Evolutionary conservation across 139 green algal genomes (phyloP).

Genomic region (Chlamydomonas schloesseri): DNA sequence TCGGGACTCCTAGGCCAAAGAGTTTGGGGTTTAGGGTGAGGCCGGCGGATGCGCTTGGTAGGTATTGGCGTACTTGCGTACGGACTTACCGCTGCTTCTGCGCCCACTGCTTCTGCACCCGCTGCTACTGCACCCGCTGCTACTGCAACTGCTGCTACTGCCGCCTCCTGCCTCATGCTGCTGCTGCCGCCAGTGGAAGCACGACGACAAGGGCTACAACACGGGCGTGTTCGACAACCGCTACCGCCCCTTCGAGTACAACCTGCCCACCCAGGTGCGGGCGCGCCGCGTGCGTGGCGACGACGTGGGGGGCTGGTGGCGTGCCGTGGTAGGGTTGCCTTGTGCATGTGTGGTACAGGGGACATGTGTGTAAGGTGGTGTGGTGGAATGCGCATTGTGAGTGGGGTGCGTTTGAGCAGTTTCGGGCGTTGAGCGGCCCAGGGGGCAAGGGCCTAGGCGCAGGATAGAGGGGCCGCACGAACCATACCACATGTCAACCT

Average conservation of each 20-base stretch:
- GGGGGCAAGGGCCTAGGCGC: too few relatives aligned
- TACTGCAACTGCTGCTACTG: background rate
- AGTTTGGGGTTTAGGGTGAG: background rate
- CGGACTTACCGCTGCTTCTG: too few relatives aligned
- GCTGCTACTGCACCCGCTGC: background rate
- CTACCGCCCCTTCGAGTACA: slow-evolving; percentile 32
- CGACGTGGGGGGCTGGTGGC: background rate
- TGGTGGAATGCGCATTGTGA: too few relatives aligned
- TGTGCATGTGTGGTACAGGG: background rate
- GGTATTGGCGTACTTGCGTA: too few relatives aligned
- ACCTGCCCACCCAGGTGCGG: slow-evolving; percentile 28
- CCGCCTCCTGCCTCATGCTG: too few relatives aligned
- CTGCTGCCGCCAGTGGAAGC: background rate
- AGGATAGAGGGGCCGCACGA: too few relatives aligned
- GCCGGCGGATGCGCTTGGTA: background rate
- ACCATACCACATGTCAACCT: too few relatives aligned
- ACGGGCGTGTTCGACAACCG: slow-evolving; percentile 37
- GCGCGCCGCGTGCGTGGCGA: background rate
- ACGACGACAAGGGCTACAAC: slow-evolving; percentile 3
- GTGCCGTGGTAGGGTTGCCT: background rate
- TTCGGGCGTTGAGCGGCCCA: too few relatives aligned
- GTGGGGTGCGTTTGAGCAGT: too few relatives aligned
- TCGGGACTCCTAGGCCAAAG: background rate
- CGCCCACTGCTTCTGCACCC: too few relatives aligned
- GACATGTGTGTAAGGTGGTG: background rate